Evolutionary conservation across 352 stramenopile species (phyloP).

Genomic region (Pythium aquatile): DNA sequence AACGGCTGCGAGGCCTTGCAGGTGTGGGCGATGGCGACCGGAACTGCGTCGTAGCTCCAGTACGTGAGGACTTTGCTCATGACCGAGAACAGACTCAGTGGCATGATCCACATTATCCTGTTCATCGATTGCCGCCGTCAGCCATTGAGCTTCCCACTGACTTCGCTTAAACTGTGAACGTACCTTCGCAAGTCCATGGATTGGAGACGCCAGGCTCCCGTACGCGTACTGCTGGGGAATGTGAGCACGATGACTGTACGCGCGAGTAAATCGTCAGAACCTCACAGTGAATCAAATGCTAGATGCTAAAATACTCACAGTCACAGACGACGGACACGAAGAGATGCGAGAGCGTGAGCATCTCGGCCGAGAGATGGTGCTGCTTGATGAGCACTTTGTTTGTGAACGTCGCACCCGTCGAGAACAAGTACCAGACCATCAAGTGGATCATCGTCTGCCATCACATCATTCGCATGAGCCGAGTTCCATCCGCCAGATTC

Average conservation of each 20-base stretch:
- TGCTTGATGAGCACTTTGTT: conserved; percentile 89
- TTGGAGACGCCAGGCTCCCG: conserved; percentile 62
- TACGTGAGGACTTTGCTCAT: conserved; percentile 82
- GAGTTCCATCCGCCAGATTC: not conserved
- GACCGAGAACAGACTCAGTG: conserved; percentile 80
- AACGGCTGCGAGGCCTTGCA: conserved; percentile 87
- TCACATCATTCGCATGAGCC: not conserved
- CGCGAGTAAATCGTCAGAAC: too few species aligned
- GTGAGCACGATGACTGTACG: conserved; percentile 68
- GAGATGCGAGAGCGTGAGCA: conserved; percentile 83
- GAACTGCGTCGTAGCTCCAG: conserved; percentile 87
- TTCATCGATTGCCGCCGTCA: conserved; percentile 3
- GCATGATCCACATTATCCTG: conserved; percentile 74
- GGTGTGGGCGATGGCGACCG: conserved; percentile 81
- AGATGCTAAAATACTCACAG: conserved; percentile 36
- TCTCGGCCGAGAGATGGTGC: conserved; percentile 80
- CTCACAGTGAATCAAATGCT: not conserved
- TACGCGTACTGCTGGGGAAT: conserved; percentile 43
- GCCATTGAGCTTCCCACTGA: not conserved
- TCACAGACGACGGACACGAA: conserved; percentile 78
- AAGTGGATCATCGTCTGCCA: conserved; percentile 44
- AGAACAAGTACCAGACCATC: conserved; percentile 82
- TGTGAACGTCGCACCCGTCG: conserved; percentile 73
- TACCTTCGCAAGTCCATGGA: conserved; percentile 46
- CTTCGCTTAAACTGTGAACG: not conserved